Evolutionary conservation across 2,329 filamentous ascomycete genomes (phyloP).

Genomic region (Alternaria burnsii): DNA sequence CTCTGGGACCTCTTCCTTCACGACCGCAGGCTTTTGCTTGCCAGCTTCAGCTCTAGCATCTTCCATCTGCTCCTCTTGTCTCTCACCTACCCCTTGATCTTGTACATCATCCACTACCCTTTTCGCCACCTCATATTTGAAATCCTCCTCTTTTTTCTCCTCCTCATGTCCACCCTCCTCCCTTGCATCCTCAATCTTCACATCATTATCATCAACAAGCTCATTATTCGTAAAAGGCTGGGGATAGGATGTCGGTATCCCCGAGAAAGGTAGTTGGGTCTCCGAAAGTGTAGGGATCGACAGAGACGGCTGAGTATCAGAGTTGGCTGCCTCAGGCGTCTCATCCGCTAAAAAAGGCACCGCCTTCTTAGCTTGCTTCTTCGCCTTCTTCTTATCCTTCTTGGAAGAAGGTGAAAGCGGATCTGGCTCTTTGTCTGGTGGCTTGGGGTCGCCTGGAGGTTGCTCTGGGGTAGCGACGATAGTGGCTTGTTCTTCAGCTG

Average conservation of each 20-base stretch:
- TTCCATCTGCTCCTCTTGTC: conserved; percentile 10
- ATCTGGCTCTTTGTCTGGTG: conserved; percentile 16
- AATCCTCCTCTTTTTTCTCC: background rate
- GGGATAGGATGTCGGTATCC: conserved; percentile 43
- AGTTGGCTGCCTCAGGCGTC: conserved; percentile 44
- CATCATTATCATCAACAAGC: conserved; percentile 31
- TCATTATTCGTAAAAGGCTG: conserved; percentile 32
- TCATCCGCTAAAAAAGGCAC: conserved; percentile 46
- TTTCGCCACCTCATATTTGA: background rate
- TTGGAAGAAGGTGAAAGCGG: conserved; percentile 18
- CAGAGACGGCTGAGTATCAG: conserved; percentile 45
- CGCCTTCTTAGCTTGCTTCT: conserved; percentile 33
- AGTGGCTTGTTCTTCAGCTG: conserved; percentile 5
- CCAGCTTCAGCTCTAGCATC: conserved; percentile 5
- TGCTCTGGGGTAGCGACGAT: conserved; percentile 1
- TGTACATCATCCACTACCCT: background rate
- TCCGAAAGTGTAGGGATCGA: conserved; percentile 39
- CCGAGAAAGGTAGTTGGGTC: conserved; percentile 39
- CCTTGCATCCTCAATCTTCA: conserved; percentile 6
- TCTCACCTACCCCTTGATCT: conserved; percentile 2
- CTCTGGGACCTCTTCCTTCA: conserved; percentile 6
- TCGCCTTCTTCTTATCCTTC: conserved; percentile 40
- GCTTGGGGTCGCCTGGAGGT: conserved; percentile 8
- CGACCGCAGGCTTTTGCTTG: conserved; percentile 19
- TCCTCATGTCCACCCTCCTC: conserved; percentile 10